A percentile compares a stretch with the other conserved stretches of the same genome.
Conservation (phyloP, 805 yeast genomes). For the Wickerhamomyces queroliae region DNA sequence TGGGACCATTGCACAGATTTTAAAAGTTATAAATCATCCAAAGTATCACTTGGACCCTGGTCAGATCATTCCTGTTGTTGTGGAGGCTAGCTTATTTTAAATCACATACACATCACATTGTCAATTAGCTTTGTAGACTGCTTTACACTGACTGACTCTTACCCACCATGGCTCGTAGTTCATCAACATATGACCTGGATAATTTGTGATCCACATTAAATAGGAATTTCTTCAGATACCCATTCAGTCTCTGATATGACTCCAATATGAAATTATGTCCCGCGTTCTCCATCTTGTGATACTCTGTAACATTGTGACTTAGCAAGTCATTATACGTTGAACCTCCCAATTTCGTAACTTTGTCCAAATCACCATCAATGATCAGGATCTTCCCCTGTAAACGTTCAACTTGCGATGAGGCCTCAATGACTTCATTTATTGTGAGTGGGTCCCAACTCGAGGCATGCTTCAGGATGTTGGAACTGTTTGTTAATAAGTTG, state of each 20-base stretch:
- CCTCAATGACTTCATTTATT: constrained; percentile 10
- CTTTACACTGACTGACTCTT: too few species aligned
- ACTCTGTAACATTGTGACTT: constrained; percentile 10
- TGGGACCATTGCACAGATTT: neutral
- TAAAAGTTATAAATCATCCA: neutral
- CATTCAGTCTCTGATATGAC: constrained; percentile 10
- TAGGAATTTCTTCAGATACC: constrained; percentile 2
- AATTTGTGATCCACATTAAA: neutral
- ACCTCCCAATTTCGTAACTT: constrained; percentile 19
- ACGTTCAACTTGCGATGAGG: constrained; percentile 1
- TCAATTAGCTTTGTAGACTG: too few species aligned
- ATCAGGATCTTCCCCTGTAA: constrained; percentile 7
- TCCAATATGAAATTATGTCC: constrained; percentile 21
- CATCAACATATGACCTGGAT: neutral
- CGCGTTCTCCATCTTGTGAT: constrained; percentile 10
- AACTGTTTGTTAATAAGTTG: constrained; percentile 17
- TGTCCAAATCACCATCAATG: constrained; percentile 18
- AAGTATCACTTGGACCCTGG: constrained; percentile 1
- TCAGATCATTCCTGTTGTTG: constrained; percentile 1
- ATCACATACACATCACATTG: neutral
- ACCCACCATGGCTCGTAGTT: neutral
- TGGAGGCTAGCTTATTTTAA: neutral
- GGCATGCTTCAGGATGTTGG: constrained; percentile 16
- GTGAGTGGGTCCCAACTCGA: constrained; percentile 13
- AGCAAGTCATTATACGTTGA: constrained; percentile 13